Conservation (phyloP, 176 grass and related monocot genomes). For the Puccinellia tenuiflora region DNA sequence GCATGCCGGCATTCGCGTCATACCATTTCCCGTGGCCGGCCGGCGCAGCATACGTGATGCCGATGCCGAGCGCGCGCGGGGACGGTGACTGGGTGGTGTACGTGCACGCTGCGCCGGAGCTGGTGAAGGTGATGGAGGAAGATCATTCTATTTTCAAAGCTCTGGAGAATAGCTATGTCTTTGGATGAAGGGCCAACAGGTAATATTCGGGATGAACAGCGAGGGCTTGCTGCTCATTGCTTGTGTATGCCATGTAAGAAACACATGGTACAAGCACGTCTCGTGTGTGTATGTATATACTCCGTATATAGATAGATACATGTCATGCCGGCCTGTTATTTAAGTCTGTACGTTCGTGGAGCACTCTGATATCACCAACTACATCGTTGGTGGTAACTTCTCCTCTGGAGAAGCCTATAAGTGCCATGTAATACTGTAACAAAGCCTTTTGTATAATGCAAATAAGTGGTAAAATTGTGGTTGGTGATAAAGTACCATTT, state of each 20-base stretch:
- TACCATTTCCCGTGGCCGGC: neutral
- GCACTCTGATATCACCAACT: neutral
- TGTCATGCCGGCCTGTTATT: neutral
- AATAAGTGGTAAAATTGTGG: neutral
- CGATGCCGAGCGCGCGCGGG: neutral
- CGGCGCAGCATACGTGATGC: neutral
- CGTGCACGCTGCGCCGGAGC: slow-evolving; percentile 29
- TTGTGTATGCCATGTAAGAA: too few species aligned
- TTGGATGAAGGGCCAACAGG: neutral
- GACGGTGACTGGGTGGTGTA: slow-evolving; percentile 58
- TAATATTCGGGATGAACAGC: neutral
- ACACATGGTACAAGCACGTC: too few species aligned
- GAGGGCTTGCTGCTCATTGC: neutral
- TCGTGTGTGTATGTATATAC: too few species aligned
- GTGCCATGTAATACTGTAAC: neutral
- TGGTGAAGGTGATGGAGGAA: slow-evolving; percentile 51
- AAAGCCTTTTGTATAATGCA: neutral
- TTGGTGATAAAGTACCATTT: neutral
- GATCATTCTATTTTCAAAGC: slow-evolving; percentile 36
- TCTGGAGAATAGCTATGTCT: slow-evolving; percentile 39
- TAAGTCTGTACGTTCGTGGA: neutral
- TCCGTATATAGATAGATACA: neutral
- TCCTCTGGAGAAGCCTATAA: neutral
- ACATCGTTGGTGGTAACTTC: neutral
- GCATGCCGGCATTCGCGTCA: neutral